These are phyloP conservation scores for Platanthera zijinensis DNA, from an alignment of 106 monocot species.

Conservation along the genomic window DNA sequence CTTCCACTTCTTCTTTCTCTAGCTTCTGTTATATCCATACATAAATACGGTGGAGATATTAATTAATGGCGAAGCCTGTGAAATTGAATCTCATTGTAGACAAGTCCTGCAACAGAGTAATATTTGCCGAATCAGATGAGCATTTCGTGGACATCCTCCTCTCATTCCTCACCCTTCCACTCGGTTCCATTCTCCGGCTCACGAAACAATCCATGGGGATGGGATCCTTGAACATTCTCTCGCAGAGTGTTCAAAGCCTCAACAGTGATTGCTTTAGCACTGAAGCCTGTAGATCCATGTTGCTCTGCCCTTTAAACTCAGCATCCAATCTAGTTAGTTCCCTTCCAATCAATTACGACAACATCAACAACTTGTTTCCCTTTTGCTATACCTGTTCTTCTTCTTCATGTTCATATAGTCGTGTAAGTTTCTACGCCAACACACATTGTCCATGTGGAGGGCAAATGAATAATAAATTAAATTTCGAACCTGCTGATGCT, in stretches of 20 bases:
- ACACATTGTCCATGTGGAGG: not conserved
- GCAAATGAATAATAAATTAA: not conserved
- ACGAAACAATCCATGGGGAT: constrained; percentile 13
- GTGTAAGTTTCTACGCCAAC: not conserved
- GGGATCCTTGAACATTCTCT: constrained; percentile 22
- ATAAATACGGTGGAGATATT: too few relatives aligned
- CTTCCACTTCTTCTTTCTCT: too few relatives aligned
- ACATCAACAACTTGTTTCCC: not conserved
- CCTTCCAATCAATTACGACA: constrained; percentile 6
- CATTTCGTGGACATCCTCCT: constrained; percentile 19
- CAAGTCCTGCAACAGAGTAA: constrained; percentile 22
- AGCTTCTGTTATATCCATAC: too few relatives aligned
- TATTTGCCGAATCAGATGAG: constrained; percentile 37
- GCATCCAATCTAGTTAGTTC: not conserved
- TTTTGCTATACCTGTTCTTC: not conserved
- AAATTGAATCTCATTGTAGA: constrained; percentile 27
- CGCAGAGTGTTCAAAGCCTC: constrained; percentile 32
- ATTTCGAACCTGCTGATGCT: not conserved
- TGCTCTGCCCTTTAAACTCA: constrained; percentile 14
- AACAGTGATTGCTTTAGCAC: constrained; percentile 12
- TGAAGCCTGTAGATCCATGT: constrained; percentile 26
- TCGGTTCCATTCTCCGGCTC: constrained; percentile 28
- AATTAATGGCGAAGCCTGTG: not conserved
- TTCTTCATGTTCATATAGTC: not conserved
- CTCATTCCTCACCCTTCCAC: constrained; percentile 44